Conservation (phyloP, 805 yeast genomes). For the Wickerhamiella bombiphila region DNA sequence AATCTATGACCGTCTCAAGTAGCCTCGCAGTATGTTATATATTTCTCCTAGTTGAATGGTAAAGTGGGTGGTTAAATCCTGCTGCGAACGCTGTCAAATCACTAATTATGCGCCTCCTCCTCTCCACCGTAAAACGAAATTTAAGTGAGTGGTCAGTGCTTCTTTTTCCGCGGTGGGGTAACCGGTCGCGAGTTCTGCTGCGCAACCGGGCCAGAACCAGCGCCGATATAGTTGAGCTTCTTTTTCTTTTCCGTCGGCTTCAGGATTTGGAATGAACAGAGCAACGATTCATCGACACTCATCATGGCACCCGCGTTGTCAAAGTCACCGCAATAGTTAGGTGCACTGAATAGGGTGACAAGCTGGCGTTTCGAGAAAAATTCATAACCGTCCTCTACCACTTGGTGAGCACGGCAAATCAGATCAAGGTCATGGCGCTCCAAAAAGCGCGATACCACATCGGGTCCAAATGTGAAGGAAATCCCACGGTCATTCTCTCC, state of each 20-base stretch:
- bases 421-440: conserved; percentile 97
- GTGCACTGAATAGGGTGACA: conserved; percentile 91
- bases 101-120: too few species aligned
- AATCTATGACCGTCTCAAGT: conserved; percentile 9
- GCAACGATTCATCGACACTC: conserved; percentile 92
- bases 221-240: conserved; percentile 23
- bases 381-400: conserved; percentile 97
- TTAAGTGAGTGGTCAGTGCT: too few species aligned
- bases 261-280: conserved; percentile 82
- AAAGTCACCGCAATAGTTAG: conserved; percentile 97
- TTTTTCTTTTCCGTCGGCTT: conserved; percentile 97
- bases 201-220: conserved; percentile 3
- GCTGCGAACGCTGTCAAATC: too few species aligned
- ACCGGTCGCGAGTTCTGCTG: conserved; percentile 36
- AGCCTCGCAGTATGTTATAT: too few species aligned
- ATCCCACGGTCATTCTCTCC: conserved; percentile 98
- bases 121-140: too few species aligned
- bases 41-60: too few species aligned
- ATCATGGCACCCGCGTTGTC: conserved; percentile 99
- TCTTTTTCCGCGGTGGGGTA: conserved; percentile 43
- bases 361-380: conserved; percentile 91
- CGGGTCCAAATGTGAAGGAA: conserved; percentile 99
- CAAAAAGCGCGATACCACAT: conserved; percentile 87
- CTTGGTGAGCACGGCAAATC: conserved; percentile 97
- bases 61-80: too few species aligned